Evolutionary conservation across 2,329 filamentous ascomycete species (phyloP), one percentile per base, ranked within the genome.

Genomic region (Ampelomyces quisqualis): DNA sequence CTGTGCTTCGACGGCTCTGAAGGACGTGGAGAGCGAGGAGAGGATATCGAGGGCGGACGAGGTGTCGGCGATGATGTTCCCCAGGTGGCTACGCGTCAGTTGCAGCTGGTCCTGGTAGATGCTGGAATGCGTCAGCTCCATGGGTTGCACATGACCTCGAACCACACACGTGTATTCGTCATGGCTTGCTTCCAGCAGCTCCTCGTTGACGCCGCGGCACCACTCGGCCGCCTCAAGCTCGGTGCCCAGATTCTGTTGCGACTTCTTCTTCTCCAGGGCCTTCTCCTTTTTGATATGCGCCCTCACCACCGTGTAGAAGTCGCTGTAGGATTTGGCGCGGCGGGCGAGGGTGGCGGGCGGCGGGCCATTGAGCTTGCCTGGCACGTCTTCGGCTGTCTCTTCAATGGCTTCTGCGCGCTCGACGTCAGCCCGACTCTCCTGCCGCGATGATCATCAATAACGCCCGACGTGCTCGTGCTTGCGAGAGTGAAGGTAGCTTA

Each of bases 1-100:
- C 70, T 97, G 91, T 7, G 80, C 76, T 58, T 96, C 90, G 34
- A 98, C 91, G 1, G 85, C 77, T 53, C 85, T 84, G 72, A 98
- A 98, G 4, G 90, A 91, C 56, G 85, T 81, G 10, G 90, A 90
- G 11, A 98, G 77, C 1, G 80, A 82, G 11, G 86, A 84, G 19
- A 98, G 77, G 13, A 94, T 76, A 29, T 82, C 77, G 26, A 98
- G 76, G 0, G 90, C 86, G 13, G 79, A 79, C 39, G 87, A 81
- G 1, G 91, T 90, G 63, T 90, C 88, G 19, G 79, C 73, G 17
- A 96, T 78, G 10, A 98, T 77, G 27, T 80, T 80, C 49, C 90
- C 85, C 27, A 98, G 78, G 68, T 97, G 89, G 13, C 84, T 79
- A 60, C 90, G 85, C 0, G 89, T 90, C 54, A 91, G 76, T 40